These are phyloP conservation scores for Trichoderma sp. DNA, from an alignment of 2,329 filamentous ascomycete genomes.

Conservation along the genomic window DNA sequence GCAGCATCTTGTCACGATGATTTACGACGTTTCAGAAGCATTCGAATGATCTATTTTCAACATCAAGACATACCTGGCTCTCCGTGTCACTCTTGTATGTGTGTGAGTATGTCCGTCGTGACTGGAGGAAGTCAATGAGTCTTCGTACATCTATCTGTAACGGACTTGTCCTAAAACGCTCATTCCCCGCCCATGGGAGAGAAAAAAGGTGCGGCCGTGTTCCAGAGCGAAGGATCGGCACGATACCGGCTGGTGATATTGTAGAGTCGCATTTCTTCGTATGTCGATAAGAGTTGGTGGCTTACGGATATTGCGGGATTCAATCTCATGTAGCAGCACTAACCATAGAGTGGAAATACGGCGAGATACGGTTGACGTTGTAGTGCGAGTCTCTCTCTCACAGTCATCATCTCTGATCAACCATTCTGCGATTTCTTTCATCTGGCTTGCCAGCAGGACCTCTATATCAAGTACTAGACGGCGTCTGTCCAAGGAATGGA, in stretches of 20 bases:
- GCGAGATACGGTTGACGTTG: not conserved
- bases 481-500: not conserved
- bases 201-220: not conserved
- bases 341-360: no score
- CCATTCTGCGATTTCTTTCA: not conserved
- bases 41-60: not conserved
- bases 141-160: not conserved
- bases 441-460: not conserved
- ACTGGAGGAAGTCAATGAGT: not conserved
- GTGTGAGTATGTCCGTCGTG: not conserved
- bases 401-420: not conserved
- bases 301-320: not conserved
- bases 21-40: constrained; percentile 4
- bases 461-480: not conserved
- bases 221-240: constrained; percentile 27
- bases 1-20: constrained; percentile 14
- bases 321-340: not conserved
- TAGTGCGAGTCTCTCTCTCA: not conserved
- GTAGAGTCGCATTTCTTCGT: constrained; percentile 17
- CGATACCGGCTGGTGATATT: not conserved
- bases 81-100: not conserved
- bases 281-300: not conserved
- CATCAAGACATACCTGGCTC: not conserved
- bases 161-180: constrained; percentile 5
- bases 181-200: constrained; percentile 1